Evolutionary conservation across 768 basidiomycete genomes (phyloP).

Genomic region (Termitomyces sp.): DNA sequence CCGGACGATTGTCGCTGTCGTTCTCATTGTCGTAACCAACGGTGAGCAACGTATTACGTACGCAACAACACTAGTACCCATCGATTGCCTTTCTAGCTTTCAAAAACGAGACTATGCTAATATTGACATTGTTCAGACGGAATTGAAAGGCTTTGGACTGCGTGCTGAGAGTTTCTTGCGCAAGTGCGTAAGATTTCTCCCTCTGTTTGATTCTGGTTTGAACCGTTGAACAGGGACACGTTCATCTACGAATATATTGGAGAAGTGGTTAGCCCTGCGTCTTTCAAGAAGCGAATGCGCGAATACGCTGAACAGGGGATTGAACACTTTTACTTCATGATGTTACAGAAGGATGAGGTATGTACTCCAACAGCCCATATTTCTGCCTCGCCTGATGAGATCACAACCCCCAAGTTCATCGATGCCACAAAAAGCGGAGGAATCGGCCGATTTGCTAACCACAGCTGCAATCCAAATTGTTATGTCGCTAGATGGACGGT

Average conservation of each 20-base stretch:
- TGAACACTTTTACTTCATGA: constrained; percentile 99
- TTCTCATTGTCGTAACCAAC: constrained; percentile 84
- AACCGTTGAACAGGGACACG: constrained; percentile 53
- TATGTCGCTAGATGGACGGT: constrained; percentile 99
- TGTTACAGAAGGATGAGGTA: constrained; percentile 97
- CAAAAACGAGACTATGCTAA: constrained; percentile 80
- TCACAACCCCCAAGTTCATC: constrained; percentile 62
- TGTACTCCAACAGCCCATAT: constrained; percentile 17
- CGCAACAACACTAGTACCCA: constrained; percentile 5
- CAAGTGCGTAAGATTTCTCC: constrained; percentile 44
- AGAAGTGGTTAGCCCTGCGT: constrained; percentile 84
- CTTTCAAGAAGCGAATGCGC: constrained; percentile 92
- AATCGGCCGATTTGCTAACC: constrained; percentile 96
- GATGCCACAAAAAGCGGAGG: constrained; percentile 97
- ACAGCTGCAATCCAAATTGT: constrained; percentile 96
- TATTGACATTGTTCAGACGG: constrained; percentile 89
- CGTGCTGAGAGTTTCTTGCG: constrained; percentile 67
- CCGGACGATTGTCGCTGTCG: constrained; percentile 84
- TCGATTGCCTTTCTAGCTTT: constrained; percentile 53
- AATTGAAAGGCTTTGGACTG: constrained; percentile 94
- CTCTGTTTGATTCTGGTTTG: constrained; percentile 1
- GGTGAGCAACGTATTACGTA: constrained; percentile 47
- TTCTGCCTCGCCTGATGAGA: background rate
- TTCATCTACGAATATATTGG: constrained; percentile 99
- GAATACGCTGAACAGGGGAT: constrained; percentile 93